Base-by-base conservation (phyloP, 495 filamentous ascomycete species). In the Penicillium pancosmium region DNA sequence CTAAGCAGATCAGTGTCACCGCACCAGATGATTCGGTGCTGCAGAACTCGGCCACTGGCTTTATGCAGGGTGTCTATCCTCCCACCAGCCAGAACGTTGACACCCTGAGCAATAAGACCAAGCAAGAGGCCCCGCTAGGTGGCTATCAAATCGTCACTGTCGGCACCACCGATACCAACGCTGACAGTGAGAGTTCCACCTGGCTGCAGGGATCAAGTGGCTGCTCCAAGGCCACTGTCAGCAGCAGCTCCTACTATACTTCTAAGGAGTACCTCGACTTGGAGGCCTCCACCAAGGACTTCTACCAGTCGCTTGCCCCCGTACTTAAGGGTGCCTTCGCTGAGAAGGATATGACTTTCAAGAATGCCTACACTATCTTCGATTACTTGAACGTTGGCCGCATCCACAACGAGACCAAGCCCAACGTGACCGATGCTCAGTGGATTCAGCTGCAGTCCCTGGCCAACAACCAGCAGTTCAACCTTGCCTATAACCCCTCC, bases 171-270 rank as follows among this genome's bases (percentile, higher is more conserved):
- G 63, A 66, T 5, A 63, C 73, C 5, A 79, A 80, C 13, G 67
- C 73, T 12, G 74, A 77, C 25, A 85, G 80, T 50, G 85, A 87
- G 68, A 73, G 84, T 61, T 71, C 68, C 7, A 74, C 73, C 50
- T 88, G 86, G 86, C 68, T 88, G 25, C 83, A 88, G 58, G 78
- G 78, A 31, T 60, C 80, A 15, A 78, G 77, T 55, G 78, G 80
- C 36, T 91, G 89, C 76, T 73, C 73, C 33, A 85, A 84, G 60
- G 86, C 88, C 25, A 73, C 78, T 8, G 68, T 82, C 55, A 90
- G 86, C 77, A 90, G 87, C 51, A 86, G 91, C 72, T 80, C 83
- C 68, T 93, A 90, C 69, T 90, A 88, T 72, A 64, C 54, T n/a
- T 86, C 86, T 8, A 54, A 72, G 13, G 77, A 86, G 31, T 91